Conservation (phyloP, 306 rosid species). For the Hippophae gyantsensis region DNA sequence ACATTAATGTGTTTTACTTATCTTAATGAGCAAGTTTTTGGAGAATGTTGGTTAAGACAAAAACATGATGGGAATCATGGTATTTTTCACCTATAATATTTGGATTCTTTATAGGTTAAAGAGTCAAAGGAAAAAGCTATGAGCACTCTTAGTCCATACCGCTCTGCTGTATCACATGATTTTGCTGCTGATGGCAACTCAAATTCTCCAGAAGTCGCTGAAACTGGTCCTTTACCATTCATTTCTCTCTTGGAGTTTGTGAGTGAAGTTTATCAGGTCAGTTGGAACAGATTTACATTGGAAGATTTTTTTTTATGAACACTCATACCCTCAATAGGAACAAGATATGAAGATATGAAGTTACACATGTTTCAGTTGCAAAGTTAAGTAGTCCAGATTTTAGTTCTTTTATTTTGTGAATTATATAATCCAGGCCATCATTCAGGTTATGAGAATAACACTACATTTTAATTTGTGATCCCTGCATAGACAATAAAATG, state of each 20-base stretch:
- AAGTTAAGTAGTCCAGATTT: too few species aligned
- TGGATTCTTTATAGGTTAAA: conserved; percentile 52
- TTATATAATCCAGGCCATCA: too few species aligned
- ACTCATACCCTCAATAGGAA: not conserved
- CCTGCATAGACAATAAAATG: too few species aligned
- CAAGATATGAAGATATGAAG: not conserved
- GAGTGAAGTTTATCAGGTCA: conserved; percentile 83
- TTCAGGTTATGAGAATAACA: too few species aligned
- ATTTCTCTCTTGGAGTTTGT: conserved; percentile 88
- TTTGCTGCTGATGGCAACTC: conserved; percentile 41
- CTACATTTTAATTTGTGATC: too few species aligned
- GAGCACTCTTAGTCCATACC: conserved; percentile 71
- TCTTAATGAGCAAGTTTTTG: too few species aligned
- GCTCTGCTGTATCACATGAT: conserved; percentile 57
- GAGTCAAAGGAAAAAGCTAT: conserved; percentile 87
- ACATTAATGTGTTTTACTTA: too few species aligned
- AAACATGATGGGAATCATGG: too few species aligned
- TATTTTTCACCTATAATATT: too few species aligned
- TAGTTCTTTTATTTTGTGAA: too few species aligned
- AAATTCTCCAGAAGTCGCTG: conserved; percentile 43
- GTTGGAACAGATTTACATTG: conserved; percentile 19
- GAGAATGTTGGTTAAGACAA: too few species aligned
- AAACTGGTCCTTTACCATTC: conserved; percentile 44
- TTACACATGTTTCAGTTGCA: not conserved
- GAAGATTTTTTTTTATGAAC: not conserved